These are phyloP conservation scores for Coemansia javaensis DNA, from an alignment of 192 early-diverging fungal genomes.

Conservation along the genomic window DNA sequence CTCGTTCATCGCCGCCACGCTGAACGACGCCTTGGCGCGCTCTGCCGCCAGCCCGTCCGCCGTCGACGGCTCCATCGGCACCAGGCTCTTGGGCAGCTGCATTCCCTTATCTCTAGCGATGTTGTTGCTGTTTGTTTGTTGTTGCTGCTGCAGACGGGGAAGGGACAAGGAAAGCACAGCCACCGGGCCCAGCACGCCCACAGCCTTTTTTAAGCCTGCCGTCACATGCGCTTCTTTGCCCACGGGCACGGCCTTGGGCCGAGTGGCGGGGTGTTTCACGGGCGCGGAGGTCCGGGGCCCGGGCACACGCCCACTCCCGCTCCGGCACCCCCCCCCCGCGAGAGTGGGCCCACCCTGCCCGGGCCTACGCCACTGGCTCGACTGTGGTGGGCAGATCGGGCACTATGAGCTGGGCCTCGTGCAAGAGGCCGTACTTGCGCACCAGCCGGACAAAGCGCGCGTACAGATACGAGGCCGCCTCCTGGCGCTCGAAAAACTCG, in stretches of 20 bases:
- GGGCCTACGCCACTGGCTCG: neutral
- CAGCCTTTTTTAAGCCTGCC: too few species aligned
- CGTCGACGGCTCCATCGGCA: slow-evolving; percentile 30
- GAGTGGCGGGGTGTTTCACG: too few species aligned
- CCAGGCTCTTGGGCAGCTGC: slow-evolving; percentile 34
- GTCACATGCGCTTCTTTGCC: too few species aligned
- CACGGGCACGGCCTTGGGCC: too few species aligned
- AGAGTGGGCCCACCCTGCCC: neutral
- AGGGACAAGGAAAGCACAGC: neutral
- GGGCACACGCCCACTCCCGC: too few species aligned
- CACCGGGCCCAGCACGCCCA: too few species aligned
- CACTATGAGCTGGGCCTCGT: slow-evolving; percentile 68
- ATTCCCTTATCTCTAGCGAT: slow-evolving; percentile 7
- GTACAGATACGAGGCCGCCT: slow-evolving; percentile 70
- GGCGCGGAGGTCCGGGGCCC: too few species aligned
- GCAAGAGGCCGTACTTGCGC: slow-evolving; percentile 58
- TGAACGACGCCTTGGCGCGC: slow-evolving; percentile 63
- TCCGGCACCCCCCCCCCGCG: too few species aligned
- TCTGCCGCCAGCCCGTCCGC: slow-evolving; percentile 56
- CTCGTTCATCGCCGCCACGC: slow-evolving; percentile 58
- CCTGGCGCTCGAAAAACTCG: slow-evolving; percentile 82
- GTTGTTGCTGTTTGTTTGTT: too few species aligned
- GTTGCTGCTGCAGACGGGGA: too few species aligned
- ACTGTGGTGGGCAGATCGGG: slow-evolving; percentile 50
- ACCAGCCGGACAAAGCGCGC: slow-evolving; percentile 67